Conservation (phyloP, 2,329 filamentous ascomycete species). For the Arachnomyces sp. region DNA sequence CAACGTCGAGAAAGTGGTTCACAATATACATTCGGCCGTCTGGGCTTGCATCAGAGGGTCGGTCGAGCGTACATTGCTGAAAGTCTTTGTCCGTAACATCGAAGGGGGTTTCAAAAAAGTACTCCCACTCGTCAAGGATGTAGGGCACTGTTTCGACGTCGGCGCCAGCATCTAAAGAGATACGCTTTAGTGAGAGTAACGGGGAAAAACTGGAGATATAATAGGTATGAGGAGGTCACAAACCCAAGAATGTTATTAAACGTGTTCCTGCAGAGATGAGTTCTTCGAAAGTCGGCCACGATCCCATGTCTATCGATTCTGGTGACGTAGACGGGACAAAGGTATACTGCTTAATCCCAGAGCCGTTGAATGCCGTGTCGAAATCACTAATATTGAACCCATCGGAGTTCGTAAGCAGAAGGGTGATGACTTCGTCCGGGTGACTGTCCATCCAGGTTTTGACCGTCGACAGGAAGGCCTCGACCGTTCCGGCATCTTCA, state of each 20-base stretch:
- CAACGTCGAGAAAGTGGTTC: slow-evolving; percentile 42
- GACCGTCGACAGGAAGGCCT: slow-evolving; percentile 49
- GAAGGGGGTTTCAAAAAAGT: slow-evolving; percentile 42
- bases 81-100: slow-evolving; percentile 35
- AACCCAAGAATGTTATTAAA: slow-evolving; percentile 38
- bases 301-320: slow-evolving; percentile 22
- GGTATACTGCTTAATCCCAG: slow-evolving; percentile 25
- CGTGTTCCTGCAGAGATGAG: slow-evolving; percentile 36
- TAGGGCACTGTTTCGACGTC: slow-evolving; percentile 32
- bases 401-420: slow-evolving; percentile 58
- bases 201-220: background rate
- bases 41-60: slow-evolving; percentile 31
- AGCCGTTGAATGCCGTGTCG: slow-evolving; percentile 24
- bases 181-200: background rate
- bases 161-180: slow-evolving; percentile 32
- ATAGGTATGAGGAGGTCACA: slow-evolving; percentile 4
- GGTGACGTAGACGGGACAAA: slow-evolving; percentile 31
- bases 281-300: slow-evolving; percentile 38
- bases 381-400: slow-evolving; percentile 25
- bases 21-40: slow-evolving; percentile 40
- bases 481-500: slow-evolving; percentile 52
- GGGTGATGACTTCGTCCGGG: slow-evolving; percentile 53
- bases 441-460: slow-evolving; percentile 55
- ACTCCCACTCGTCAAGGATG: slow-evolving; percentile 37
- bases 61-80: slow-evolving; percentile 37